Percentiles rank a stretch among this genome's conserved stretches.
These are phyloP conservation scores for Boletus tomentosulus DNA, from an alignment of 768 basidiomycete genomes.

Conservation along the genomic window DNA sequence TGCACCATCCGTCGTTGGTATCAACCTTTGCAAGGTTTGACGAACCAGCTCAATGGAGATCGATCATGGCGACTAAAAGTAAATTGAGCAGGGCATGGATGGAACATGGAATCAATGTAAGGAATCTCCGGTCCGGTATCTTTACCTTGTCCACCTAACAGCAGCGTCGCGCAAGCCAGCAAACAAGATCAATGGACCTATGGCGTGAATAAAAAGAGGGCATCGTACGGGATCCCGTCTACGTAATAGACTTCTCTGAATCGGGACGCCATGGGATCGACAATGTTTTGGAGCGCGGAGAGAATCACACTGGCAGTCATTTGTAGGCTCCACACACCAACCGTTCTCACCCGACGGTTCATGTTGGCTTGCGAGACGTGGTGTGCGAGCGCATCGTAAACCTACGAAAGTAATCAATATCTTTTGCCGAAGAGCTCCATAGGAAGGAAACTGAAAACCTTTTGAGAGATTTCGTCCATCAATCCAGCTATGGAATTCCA, in stretches of 20 bases:
- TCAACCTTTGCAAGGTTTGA: no score
- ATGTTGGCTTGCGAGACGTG: slow-evolving; percentile 91
- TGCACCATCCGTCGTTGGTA: no score
- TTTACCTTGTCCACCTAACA: slow-evolving; percentile 4
- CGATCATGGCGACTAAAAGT: background rate
- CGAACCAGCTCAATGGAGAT: background rate
- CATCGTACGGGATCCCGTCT: slow-evolving; percentile 31
- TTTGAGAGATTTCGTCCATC: slow-evolving; percentile 84
- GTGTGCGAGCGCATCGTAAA: slow-evolving; percentile 89
- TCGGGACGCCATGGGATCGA: slow-evolving; percentile 56
- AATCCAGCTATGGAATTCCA: slow-evolving; percentile 63
- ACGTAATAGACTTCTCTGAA: slow-evolving; percentile 28
- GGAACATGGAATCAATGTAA: background rate
- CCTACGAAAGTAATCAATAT: slow-evolving; percentile 36
- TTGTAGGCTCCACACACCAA: slow-evolving; percentile 93
- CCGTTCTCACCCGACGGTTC: slow-evolving; percentile 84
- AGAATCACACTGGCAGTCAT: slow-evolving; percentile 88
- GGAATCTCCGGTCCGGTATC: background rate
- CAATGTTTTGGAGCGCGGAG: slow-evolving; percentile 66
- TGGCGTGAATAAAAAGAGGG: slow-evolving; percentile 19
- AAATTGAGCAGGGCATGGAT: background rate
- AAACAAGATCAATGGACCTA: slow-evolving; percentile 15
- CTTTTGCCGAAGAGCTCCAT: background rate
- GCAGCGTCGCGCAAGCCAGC: background rate
- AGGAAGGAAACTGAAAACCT: slow-evolving; percentile 41